Conservation (phyloP, 1,284 basidiomycete genomes). For the Pseudozyma tsukubaensis region DNA sequence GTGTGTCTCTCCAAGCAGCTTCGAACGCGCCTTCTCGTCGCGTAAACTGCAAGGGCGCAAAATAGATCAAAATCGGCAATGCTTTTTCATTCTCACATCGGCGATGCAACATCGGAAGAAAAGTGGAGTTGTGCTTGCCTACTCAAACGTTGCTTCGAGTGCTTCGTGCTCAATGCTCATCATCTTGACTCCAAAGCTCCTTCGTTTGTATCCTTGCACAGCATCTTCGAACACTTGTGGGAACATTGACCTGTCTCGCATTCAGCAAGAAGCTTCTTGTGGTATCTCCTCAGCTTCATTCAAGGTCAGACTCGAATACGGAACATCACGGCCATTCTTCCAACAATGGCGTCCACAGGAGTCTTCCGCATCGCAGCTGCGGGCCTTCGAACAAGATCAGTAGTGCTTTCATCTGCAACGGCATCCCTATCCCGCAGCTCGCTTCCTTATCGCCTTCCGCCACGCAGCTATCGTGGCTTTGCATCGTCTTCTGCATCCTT, state of each 20-base stretch:
- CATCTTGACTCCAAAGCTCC: too few relatives aligned
- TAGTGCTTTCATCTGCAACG: slow-evolving; percentile 3
- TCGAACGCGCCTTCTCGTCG: slow-evolving; percentile 27
- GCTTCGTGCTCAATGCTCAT: too few relatives aligned
- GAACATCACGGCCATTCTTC: background rate
- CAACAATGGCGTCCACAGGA: slow-evolving; percentile 20
- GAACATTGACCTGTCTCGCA: too few relatives aligned
- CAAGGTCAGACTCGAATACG: too few relatives aligned
- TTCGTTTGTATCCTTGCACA: too few relatives aligned
- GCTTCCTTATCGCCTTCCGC: background rate
- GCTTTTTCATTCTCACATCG: background rate
- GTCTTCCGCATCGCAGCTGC: slow-evolving; percentile 18
- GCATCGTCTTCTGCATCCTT: slow-evolving; percentile 16
- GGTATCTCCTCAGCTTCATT: background rate
- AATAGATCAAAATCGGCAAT: slow-evolving; percentile 16
- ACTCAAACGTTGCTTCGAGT: slow-evolving; percentile 1
- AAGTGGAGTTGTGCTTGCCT: slow-evolving; percentile 32
- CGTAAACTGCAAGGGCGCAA: slow-evolving; percentile 24
- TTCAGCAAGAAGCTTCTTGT: too few relatives aligned
- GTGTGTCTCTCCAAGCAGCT: background rate
- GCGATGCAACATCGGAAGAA: slow-evolving; percentile 15
- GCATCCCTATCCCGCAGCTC: slow-evolving; percentile 2
- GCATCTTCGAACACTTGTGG: too few relatives aligned
- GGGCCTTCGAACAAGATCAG: slow-evolving; percentile 23
- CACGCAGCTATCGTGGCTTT: slow-evolving; percentile 17